Base-by-base conservation (phyloP, 2,329 filamentous ascomycete species). In the Hymenoscyphus fraxineus region DNA sequence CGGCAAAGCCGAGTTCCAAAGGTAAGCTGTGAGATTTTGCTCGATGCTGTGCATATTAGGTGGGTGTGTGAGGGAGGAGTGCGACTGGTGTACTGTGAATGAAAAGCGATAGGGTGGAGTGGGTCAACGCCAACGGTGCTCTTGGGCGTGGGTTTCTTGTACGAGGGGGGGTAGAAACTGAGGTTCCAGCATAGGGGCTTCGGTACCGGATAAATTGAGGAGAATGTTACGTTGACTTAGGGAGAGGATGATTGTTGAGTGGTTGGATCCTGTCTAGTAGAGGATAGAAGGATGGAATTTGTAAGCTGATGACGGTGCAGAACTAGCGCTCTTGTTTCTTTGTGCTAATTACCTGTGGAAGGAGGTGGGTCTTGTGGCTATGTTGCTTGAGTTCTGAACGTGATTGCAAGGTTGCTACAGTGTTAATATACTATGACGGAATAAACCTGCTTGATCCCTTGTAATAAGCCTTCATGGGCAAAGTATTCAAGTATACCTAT, bases 281-380 rank as follows among this genome's bases (percentile, higher is more conserved):
- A 3, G 9, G 47, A 27, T 35, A 35, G 35, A 54, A 22, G 47
- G 47, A 27, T 31, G 19, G 13, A 27, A 10, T 54, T 54, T 27
- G 47, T 54, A 31, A 51, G 44, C 44, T 51, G n/a, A 51, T 51
- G 44, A 27, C 47, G 47, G 19, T 54, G n/a, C 19, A 54, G 47
- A 22, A 27, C 22, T 54, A 27, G 47, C 19, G 19, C 47, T 54
- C 27, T 54, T 13, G 47, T 22, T 27, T 54, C 19, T 54, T 22
- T 27, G 9, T n/a, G 9, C 3, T 22, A 19, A 10, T 54, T 54
- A 9, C 27, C 9, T 9, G 6, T 51, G 27, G 27, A 27, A 27
- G 2, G 27, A 27, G 1, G 27, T 51, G 44, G 19, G 44, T n/a
- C 6, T 19, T 47, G 44, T 19, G 16, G 6, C n/a, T 51, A 19